Base-by-base conservation (phyloP, 1,284 basidiomycete genomes). In the Rhodotorula sp. region DNA sequence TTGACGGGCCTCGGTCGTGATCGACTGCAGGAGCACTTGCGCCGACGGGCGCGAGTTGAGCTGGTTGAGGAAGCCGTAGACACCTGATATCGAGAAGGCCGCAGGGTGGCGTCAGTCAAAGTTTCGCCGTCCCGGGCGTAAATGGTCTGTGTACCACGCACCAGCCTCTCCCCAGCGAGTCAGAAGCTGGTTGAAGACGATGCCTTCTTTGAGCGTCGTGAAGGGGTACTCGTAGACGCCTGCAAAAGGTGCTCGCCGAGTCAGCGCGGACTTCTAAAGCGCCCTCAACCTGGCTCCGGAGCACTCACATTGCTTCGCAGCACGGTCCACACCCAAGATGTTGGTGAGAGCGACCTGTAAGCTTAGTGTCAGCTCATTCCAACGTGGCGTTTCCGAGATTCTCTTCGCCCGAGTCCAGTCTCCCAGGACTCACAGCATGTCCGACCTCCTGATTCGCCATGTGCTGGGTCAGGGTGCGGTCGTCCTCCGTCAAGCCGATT, bases 1-100 rank as follows among this genome's bases (percentile, higher is more conserved):
- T 80, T 90, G 88, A 18, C 88, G 83, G 47, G 83, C 86, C 80
- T 90, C 88, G n/a, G 86, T 87, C 0, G 87, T 84, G 75, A 90
- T 87, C 15, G 85, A 84, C 78, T 89, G 86, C 5, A 87, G 79
- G 18, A 90, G 81, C 16, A 90, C 80, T 63, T 85, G 82, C 1
- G 88, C 88, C 5, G 85, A 79, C 6, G 85, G 83, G 31, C 87
- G 83, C 31, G 87, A 87, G 79, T 90, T 83, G 54, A 91, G 83
- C 76, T 89, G 87, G 57, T 86, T 83, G 29, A 88, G 79, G 81
- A 89, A 89, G 8, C 87, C 87, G 74, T 86, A 86, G 5, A 86
- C 84, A 20, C 74, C 73, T 20, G 59, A 20, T 3, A 79, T 66
- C 29, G 39, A 39, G 39, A 39, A 39, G 39, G 39, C 39, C 39